phyloP scores from a whole-genome alignment of 2,329 filamentous ascomycete genomes.

The Aspergillus neotritici region DNA sequence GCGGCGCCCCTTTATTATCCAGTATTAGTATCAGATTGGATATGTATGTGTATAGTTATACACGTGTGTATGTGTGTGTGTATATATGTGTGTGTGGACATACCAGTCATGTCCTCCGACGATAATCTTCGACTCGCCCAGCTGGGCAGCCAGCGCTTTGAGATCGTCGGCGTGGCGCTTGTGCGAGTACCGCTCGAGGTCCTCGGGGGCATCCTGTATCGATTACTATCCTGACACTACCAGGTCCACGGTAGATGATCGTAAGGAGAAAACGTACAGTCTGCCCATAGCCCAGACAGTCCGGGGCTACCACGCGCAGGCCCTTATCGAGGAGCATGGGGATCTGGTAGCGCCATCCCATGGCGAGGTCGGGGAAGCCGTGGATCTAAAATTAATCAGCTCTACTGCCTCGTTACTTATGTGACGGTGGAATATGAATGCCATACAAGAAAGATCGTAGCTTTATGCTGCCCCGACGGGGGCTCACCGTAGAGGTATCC shows the following conservation, averaged over 20 bases:
- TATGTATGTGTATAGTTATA: conserved; percentile 1
- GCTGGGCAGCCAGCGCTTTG: conserved; percentile 60
- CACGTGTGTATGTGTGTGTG: no score
- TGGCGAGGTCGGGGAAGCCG: conserved; percentile 76
- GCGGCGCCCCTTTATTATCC: conserved; percentile 58
- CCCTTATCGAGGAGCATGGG: conserved; percentile 66
- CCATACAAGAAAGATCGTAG: conserved; percentile 52
- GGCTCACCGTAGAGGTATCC: conserved; percentile 52
- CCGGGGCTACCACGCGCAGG: conserved; percentile 73
- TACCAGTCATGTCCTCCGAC: conserved; percentile 86
- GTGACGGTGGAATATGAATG: not conserved
- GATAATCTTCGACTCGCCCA: conserved; percentile 58
- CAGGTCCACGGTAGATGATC: not conserved
- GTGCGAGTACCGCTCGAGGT: conserved; percentile 59
- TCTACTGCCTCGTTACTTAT: not conserved
- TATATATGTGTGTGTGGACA: not conserved
- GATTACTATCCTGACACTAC: conserved; percentile 33
- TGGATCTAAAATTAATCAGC: conserved; percentile 48
- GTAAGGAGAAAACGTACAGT: conserved; percentile 46
- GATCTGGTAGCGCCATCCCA: conserved; percentile 88
- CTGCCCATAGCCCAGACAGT: conserved; percentile 80
- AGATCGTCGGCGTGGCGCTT: conserved; percentile 72
- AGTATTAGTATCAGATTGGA: not conserved
- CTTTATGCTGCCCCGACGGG: conserved; percentile 37
- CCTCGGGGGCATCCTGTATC: conserved; percentile 54